Base-by-base conservation (phyloP, 2,329 filamentous ascomycete genomes). In the Lachnum nothofagi region DNA sequence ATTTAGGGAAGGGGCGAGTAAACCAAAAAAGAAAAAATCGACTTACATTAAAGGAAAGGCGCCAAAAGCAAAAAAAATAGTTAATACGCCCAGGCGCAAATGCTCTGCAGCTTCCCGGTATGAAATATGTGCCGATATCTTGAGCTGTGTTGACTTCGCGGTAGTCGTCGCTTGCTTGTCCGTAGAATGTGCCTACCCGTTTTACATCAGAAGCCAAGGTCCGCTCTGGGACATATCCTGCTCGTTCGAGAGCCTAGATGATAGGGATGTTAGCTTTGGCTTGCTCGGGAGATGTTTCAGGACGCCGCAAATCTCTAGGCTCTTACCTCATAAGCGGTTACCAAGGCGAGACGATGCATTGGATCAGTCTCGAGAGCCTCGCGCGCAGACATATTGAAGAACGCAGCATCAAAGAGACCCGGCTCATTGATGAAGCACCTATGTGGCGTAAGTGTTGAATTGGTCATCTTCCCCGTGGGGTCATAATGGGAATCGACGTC, bases 221-320 rank as follows among this genome's bases (percentile, higher is more conserved):
- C 37, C 50, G 35, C 34, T 57, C 49, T 22, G 51, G 34, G 8
- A 88, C 84, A 59, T 86, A 85, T 1, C 86, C 87, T 25, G 83
- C 82, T 78, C 86, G 86, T 65, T 91, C 87, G 42, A 91, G 73
- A 0, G 86, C 86, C 63, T 91, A 85, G 77, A 88, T 87, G 0
- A 87, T 87, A 64, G 91, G 86, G 1, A 85, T 88, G 63, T 90
- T 85, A 43, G 80, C 78, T 27, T n/a, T n/a, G 87, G 86, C 67
- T 91, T 86, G 56, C 85, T 80, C 5, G 86, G 85, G 85, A 89
- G 82, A 91, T 89, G 68, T 88, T 88, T 77, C 91, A 91, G 70
- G n/a, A n/a, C n/a, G n/a, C n/a, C n/a, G n/a, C n/a, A n/a, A n/a
- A n/a, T n/a, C n/a, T n/a, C n/a, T n/a, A n/a, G n/a, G n/a, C n/a